Conservation (phyloP, 2,329 filamentous ascomycete genomes). For the Penicillium sp. region DNA sequence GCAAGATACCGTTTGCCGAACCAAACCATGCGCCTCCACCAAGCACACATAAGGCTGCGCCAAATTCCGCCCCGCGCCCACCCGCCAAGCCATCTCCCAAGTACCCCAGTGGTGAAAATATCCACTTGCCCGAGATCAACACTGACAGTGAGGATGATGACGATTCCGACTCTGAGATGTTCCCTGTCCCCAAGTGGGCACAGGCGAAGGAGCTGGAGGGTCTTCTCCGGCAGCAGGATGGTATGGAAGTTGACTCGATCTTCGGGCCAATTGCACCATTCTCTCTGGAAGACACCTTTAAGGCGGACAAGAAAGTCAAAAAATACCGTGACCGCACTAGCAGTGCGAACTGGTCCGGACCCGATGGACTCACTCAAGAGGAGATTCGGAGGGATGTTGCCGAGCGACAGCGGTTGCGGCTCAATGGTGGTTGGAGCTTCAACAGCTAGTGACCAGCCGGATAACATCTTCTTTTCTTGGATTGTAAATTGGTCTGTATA, state of each 20-base stretch:
- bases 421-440: conserved; percentile 83
- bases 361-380: conserved; percentile 81
- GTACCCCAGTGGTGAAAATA: conserved; percentile 84
- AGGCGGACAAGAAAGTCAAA: conserved; percentile 80
- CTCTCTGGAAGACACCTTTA: conserved; percentile 96
- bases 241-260: conserved; percentile 70
- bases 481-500: conserved; percentile 4
- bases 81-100: conserved; percentile 68
- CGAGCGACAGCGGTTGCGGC: conserved; percentile 72
- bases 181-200: conserved; percentile 76
- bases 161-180: conserved; percentile 58
- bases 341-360: conserved; percentile 86
- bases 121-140: conserved; percentile 90
- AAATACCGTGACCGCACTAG: conserved; percentile 88
- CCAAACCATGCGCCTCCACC: conserved; percentile 55
- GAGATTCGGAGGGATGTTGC: conserved; percentile 78
- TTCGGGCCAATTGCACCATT: conserved; percentile 86
- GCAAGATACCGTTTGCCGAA: conserved; percentile 84
- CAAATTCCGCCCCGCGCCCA: conserved; percentile 41
- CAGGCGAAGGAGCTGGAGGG: conserved; percentile 78
- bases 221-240: conserved; percentile 76
- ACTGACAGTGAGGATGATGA: conserved; percentile 89
- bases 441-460: conserved; percentile 3
- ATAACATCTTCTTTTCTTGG: background rate
- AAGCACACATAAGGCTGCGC: conserved; percentile 61